Base-by-base conservation (phyloP, 768 basidiomycete genomes). In the Lentinula sp. region DNA sequence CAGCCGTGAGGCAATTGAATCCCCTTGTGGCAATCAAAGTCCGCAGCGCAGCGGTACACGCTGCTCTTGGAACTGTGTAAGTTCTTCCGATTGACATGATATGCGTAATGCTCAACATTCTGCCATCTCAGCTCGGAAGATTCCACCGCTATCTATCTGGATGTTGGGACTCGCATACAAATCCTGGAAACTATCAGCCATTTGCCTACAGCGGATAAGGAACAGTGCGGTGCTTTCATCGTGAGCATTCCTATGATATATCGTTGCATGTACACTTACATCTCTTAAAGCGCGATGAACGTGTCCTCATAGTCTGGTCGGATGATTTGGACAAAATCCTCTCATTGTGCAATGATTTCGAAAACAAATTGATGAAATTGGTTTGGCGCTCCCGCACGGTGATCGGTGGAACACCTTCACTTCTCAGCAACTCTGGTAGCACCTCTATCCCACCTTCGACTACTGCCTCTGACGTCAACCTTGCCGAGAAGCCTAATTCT, bases 201-300 rank as follows among this genome's bases (percentile, higher is more conserved):
- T 60, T 76, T 95, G 45, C 83, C 87, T 6, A 80, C 82, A 43
- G 92, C 92, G 6, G 90, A 95, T 69, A 95, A 94, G 76, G 93
- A 95, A 69, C 93, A 95, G 67, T 93, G 89, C 54, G 93, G 87
- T 18, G 93, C 93, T 12, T 95, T 95, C 70, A 81, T 93, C 57
- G 90, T 88, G 70, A 68, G 82, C 79, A 33, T 37, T n/a, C 36
- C 7, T 20, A 49, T 15, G 46, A 35, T 37, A 28, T 18, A 16
- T 16, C 42, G 15, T 23, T 51, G 15, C 32, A 12, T 55, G 46
- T 41, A 42, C 62, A 4, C 57, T 65, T 62, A 28, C 62, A 61
- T 63, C 35, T 52, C 20, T 13, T 50, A 20, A 66, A 91, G 91
- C 86, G 93, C 32, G 87, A 93, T 70, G 92, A 95, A 67, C 83